Base-by-base conservation (phyloP, 2,329 filamentous ascomycete species). In the Teratosphaeria nubilosa region DNA sequence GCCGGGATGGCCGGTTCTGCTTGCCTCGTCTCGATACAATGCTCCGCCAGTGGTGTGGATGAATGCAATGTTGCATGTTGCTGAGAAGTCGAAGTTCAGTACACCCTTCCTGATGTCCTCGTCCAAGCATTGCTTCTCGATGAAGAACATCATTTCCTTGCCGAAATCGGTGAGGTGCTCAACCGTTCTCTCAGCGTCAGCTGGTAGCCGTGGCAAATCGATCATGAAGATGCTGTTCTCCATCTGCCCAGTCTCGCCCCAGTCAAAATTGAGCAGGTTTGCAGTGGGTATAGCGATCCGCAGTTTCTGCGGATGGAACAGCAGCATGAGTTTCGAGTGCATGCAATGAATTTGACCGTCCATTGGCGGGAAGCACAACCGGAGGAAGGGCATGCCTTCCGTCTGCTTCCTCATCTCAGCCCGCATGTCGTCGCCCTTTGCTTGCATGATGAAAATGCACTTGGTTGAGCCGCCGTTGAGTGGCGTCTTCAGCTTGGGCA, bases 181-280 rank as follows among this genome's bases (percentile, higher is more conserved):
- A 10, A 65, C 60, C 2, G 68, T 57, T 0, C 66, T 64, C 1
- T 67, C 62, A 2, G 60, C 24, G 14, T 64, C 64, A 48, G 72
- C 61, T 55, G 59, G 2, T 25, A 83, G 72, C 48, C 82, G 79
- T 5, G 94, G 92, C 9, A 97, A 81, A 70, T 99, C 94, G 63
- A 99, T 91, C n/a, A 97, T 70, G 70, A 96, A 97, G 7, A 91
- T 84, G 66, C 86, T 86, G 56, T 96, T 96, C 73, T 96, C 91
- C 85, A 96, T 88, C 1, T 85, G 74, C 1, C 89, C 89, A 1
- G 79, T 81, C 70, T 95, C 90, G 10, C 91, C 92, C 91, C 94
- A 97, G 69, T 99, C 92, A 66, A 88, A 90, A 7, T 83, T 79
- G 13, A 88, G 85, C 54, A 96, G 76, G 66, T 99, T 99, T 1